Conservation (phyloP, 352 stramenopile genomes). For the Globisporangium viniferum region DNA sequence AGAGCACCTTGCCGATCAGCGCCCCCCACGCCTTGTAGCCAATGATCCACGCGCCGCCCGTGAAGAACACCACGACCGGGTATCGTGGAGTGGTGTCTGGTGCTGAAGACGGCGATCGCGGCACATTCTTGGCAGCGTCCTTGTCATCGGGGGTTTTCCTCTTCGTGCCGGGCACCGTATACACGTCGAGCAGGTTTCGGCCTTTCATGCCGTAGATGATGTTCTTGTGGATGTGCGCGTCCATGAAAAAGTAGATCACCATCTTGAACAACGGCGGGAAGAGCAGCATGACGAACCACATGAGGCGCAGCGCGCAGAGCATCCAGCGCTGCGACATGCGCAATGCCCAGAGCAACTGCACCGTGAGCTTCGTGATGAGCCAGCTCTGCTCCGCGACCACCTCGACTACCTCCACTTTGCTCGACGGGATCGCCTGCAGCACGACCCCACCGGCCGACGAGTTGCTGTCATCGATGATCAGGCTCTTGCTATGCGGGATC, state of each 20-base stretch:
- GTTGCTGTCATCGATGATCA: conserved; percentile 42
- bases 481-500: conserved; percentile 43
- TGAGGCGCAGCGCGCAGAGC: conserved; percentile 54
- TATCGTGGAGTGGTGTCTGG: conserved; percentile 23
- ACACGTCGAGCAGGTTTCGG: conserved; percentile 86
- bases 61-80: conserved; percentile 89
- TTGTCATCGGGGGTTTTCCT: conserved; percentile 9
- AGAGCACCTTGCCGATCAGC: conserved; percentile 77
- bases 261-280: conserved; percentile 53
- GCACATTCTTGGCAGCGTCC: conserved; percentile 7
- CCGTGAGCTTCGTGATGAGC: conserved; percentile 65
- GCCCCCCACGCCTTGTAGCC: conserved; percentile 91
- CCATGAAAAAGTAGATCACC: conserved; percentile 52
- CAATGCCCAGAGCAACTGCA: conserved; percentile 67
- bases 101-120: conserved; percentile 1
- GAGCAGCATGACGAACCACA: conserved; percentile 60
- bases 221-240: conserved; percentile 71
- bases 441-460: conserved; percentile 17
- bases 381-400: conserved; percentile 68
- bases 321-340: conserved; percentile 73
- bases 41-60: conserved; percentile 91
- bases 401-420: conserved; percentile 44
- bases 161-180: conserved; percentile 37
- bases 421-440: conserved; percentile 45
- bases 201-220: conserved; percentile 72